These are phyloP conservation scores for Escallonia rubra DNA, from an alignment of 129 eudicot genomes.

Conservation along the genomic window DNA sequence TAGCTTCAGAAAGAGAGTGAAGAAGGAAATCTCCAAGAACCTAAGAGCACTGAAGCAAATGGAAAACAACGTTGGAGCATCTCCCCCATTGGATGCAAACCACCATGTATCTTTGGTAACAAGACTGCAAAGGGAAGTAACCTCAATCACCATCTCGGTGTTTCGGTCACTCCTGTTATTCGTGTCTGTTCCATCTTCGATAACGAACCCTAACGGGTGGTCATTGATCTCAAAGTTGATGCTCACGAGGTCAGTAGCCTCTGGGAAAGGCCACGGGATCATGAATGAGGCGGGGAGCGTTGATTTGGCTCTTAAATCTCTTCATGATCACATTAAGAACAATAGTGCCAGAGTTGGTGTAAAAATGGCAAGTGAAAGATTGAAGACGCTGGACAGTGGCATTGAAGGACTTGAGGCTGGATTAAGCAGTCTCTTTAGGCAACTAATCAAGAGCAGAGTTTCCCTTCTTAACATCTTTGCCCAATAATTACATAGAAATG, in stretches of 20 bases:
- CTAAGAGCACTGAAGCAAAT: slow-evolving; percentile 19
- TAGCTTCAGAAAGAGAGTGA: slow-evolving; percentile 21
- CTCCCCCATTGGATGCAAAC: slow-evolving; percentile 2
- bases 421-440: slow-evolving; percentile 38
- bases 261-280: background rate
- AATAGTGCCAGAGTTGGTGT: slow-evolving; percentile 9
- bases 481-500: background rate
- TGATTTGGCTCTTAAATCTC: slow-evolving; percentile 8
- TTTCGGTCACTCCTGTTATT: slow-evolving; percentile 24
- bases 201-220: slow-evolving; percentile 24
- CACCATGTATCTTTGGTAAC: slow-evolving; percentile 15
- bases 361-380: slow-evolving; percentile 1
- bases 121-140: slow-evolving; percentile 21
- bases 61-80: background rate
- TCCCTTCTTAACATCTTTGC: slow-evolving; percentile 49
- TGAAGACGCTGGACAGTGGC: slow-evolving; percentile 18
- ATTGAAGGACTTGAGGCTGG: slow-evolving; percentile 37
- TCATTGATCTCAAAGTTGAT: slow-evolving; percentile 27
- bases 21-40: slow-evolving; percentile 16
- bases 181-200: slow-evolving; percentile 24
- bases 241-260: slow-evolving; percentile 16
- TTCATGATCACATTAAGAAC: background rate
- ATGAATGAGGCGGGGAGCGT: slow-evolving; percentile 10
- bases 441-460: slow-evolving; percentile 39
- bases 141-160: slow-evolving; percentile 15